Evolutionary conservation across 2,329 filamentous ascomycete genomes (phyloP).

Genomic region (Ceratocystis eucalypticola): DNA sequence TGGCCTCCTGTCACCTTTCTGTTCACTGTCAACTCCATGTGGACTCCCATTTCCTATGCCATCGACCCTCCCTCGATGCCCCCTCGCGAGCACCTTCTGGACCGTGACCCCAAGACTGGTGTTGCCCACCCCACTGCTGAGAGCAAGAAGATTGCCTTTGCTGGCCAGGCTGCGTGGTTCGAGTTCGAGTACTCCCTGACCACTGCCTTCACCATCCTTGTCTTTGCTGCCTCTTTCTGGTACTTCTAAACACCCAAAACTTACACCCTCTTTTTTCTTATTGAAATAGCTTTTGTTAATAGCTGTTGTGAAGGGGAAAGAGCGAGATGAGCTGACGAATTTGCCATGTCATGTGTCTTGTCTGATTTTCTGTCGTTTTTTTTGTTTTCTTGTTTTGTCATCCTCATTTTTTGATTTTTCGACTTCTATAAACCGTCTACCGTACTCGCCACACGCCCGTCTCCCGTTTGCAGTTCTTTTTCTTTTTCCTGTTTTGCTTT

Average conservation of each 20-base stretch:
- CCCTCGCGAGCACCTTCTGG: slow-evolving; percentile 42
- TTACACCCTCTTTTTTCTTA: background rate
- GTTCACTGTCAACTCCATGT: slow-evolving; percentile 40
- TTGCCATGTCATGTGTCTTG: slow-evolving; percentile 16
- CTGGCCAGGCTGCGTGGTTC: slow-evolving; percentile 41
- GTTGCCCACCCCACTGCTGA: slow-evolving; percentile 38
- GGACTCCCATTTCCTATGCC: slow-evolving; percentile 47
- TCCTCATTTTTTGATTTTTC: background rate
- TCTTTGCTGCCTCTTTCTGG: slow-evolving; percentile 34
- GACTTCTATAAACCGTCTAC: slow-evolving; percentile 7
- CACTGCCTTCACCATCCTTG: slow-evolving; percentile 36
- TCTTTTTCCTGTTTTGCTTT: background rate
- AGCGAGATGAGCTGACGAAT: slow-evolving; percentile 17
- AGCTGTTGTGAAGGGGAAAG: background rate
- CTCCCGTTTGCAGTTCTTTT: background rate
- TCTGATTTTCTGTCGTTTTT: background rate
- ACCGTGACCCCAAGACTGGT: slow-evolving; percentile 40
- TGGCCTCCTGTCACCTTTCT: slow-evolving; percentile 49
- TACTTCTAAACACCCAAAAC: slow-evolving; percentile 15
- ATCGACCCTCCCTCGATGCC: slow-evolving; percentile 46
- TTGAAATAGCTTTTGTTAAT: background rate
- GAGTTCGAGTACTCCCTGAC: slow-evolving; percentile 41
- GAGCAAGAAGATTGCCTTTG: slow-evolving; percentile 43
- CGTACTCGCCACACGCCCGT: background rate
- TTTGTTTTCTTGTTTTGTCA: background rate